Conservation (phyloP, 2,329 filamentous ascomycete species). For the Colletotrichum shisoi region DNA sequence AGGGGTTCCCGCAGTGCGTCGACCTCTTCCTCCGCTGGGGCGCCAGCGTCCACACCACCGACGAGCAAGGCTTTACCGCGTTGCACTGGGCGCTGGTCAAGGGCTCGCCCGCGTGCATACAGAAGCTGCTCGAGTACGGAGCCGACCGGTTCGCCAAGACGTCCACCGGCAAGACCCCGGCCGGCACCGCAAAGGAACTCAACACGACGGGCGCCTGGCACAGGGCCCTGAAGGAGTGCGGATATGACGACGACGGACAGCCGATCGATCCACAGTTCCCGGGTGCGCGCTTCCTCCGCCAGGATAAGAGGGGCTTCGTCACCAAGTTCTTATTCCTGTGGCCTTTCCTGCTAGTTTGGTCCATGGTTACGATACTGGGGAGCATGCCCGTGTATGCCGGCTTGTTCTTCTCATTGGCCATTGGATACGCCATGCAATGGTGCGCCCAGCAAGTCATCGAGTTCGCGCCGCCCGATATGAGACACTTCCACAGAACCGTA, state of each 20-base stretch:
- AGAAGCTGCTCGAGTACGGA: constrained; percentile 95
- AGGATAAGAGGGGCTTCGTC: constrained; percentile 80
- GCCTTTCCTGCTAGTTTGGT: constrained; percentile 80
- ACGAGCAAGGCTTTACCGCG: constrained; percentile 93
- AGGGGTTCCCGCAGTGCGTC: constrained; percentile 90
- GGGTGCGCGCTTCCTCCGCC: constrained; percentile 73
- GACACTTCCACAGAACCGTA: constrained; percentile 87
- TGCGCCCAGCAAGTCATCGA: constrained; percentile 78
- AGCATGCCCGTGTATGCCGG: constrained; percentile 77
- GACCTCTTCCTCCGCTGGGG: constrained; percentile 95
- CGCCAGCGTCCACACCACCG: constrained; percentile 86
- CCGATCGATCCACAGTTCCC: constrained; percentile 75
- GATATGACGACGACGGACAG: constrained; percentile 81
- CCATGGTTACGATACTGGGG: constrained; percentile 75
- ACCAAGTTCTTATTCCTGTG: constrained; percentile 88
- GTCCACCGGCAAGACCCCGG: constrained; percentile 87
- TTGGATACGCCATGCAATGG: constrained; percentile 77
- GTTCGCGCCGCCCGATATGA: constrained; percentile 87
- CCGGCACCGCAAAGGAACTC: constrained; percentile 86
- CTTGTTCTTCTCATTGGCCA: constrained; percentile 72
- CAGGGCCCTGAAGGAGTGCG: constrained; percentile 80
- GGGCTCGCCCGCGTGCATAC: constrained; percentile 85
- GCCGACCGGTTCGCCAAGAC: constrained; percentile 92
- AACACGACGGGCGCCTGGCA: constrained; percentile 85
- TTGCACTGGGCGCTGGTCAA: constrained; percentile 97